Percentiles rank a stretch among this genome's conserved stretches.
phyloP scores from a whole-genome alignment of 257 asterid species.

The Sherardia arvensis region DNA sequence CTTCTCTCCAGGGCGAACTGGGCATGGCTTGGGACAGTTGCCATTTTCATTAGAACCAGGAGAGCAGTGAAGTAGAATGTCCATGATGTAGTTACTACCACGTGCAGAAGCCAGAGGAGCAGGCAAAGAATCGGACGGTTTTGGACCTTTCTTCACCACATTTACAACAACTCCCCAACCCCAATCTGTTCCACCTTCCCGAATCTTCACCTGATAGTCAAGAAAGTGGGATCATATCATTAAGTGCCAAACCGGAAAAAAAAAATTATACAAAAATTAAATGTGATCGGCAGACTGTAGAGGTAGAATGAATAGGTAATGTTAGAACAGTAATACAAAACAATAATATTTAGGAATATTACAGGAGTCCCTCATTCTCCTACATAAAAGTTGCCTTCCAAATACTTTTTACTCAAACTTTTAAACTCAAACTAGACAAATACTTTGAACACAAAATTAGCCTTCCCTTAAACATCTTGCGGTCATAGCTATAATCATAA shows the following conservation, averaged over 20 bases:
- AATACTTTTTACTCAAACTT: neutral
- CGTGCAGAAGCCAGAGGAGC: conserved; percentile 82
- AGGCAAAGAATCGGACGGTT: conserved; percentile 69
- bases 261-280: neutral
- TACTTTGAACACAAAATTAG: neutral
- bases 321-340: neutral
- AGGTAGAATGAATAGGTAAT: neutral
- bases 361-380: neutral
- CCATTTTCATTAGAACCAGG: conserved; percentile 58
- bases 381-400: neutral
- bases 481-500: neutral
- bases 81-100: conserved; percentile 76
- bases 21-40: conserved; percentile 81
- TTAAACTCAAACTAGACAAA: neutral
- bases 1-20: conserved; percentile 82
- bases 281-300: neutral
- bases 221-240: conserved; percentile 8
- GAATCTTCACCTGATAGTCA: conserved; percentile 65
- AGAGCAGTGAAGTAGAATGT: conserved; percentile 83
- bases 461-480: neutral
- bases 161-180: conserved; percentile 99
- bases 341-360: neutral
- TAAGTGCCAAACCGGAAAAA: neutral
- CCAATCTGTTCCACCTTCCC: conserved; percentile 97
- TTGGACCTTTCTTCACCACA: conserved; percentile 70